Evolutionary conservation across 1,284 basidiomycete species (phyloP).

Genomic region (Pterulicium gracile): DNA sequence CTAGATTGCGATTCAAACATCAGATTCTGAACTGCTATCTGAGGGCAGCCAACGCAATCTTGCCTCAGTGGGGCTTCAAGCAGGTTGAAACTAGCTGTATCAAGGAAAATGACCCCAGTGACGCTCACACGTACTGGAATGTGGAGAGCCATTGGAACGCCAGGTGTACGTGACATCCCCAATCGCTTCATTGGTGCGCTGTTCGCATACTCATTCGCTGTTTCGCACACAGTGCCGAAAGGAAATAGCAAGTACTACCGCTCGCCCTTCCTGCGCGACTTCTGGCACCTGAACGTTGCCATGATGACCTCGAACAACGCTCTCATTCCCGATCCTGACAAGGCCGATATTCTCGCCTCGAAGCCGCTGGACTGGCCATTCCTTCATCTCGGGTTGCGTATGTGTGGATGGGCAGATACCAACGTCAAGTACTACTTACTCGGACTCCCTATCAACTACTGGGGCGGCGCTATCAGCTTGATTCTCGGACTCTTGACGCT

Average conservation of each 20-base stretch:
- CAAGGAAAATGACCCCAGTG: conserved; percentile 76
- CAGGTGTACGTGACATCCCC: conserved; percentile 58
- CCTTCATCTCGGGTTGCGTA: conserved; percentile 79
- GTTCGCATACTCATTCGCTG: neutral
- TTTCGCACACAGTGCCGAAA: conserved; percentile 52
- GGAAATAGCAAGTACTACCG: conserved; percentile 78
- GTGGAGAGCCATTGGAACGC: conserved; percentile 97
- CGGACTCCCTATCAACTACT: conserved; percentile 91
- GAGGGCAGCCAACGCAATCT: conserved; percentile 76
- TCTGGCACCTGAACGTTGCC: conserved; percentile 97
- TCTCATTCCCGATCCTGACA: conserved; percentile 92
- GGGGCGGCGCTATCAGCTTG: conserved; percentile 68
- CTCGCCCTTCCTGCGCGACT: conserved; percentile 93
- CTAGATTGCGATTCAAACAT: conserved; percentile 81
- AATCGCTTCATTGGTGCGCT: conserved; percentile 3
- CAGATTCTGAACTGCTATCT: conserved; percentile 78
- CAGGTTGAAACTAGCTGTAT: conserved; percentile 95
- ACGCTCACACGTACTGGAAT: conserved; percentile 95
- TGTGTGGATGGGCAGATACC: conserved; percentile 93
- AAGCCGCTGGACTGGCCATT: conserved; percentile 92
- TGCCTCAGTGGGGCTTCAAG: conserved; percentile 99
- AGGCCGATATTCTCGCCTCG: conserved; percentile 94
- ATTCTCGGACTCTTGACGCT: conserved; percentile 43
- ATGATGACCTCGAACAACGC: conserved; percentile 99
- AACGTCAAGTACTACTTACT: conserved; percentile 92